Percentiles rank a stretch among this genome's conserved stretches.
Evolutionary conservation across 306 rosid genomes (phyloP).

Genomic region (Quillaja saponaria): DNA sequence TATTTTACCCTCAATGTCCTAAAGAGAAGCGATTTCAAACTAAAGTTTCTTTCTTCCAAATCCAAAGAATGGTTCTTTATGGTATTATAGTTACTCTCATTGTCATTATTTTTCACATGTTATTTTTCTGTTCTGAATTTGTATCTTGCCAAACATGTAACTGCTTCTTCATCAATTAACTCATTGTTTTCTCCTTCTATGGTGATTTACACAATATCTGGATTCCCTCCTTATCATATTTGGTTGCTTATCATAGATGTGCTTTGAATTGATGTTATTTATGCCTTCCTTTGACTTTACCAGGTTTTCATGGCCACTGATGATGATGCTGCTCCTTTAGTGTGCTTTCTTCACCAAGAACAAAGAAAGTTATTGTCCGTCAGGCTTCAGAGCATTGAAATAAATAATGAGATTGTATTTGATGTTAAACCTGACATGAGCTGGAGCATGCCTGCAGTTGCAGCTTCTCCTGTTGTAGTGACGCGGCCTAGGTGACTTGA

Average conservation of each 20-base stretch:
- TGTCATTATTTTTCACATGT: too few species aligned
- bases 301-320: slow-evolving; percentile 87
- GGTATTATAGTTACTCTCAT: too few species aligned
- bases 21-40: too few species aligned
- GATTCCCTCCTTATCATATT: slow-evolving; percentile 29
- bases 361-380: slow-evolving; percentile 79
- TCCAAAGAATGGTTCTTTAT: too few species aligned
- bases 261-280: slow-evolving; percentile 18
- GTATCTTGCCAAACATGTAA: slow-evolving; percentile 17
- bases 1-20: too few species aligned
- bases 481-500: slow-evolving; percentile 74
- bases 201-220: too few species aligned
- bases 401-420: slow-evolving; percentile 75
- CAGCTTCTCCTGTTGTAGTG: slow-evolving; percentile 82
- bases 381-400: slow-evolving; percentile 81
- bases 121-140: too few species aligned
- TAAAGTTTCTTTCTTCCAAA: too few species aligned
- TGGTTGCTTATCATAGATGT: neutral
- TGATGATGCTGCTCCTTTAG: slow-evolving; percentile 76
- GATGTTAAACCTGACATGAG: slow-evolving; percentile 93
- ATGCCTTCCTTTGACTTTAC: too few species aligned
- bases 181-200: slow-evolving; percentile 18
- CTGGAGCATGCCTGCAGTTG: slow-evolving; percentile 89
- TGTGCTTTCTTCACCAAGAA: slow-evolving; percentile 91
- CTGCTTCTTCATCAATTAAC: neutral